Evolutionary conservation across 2,329 filamentous ascomycete species (phyloP), one percentile per base, ranked within the genome.

Genomic region (Xylaria hypoxylon): DNA sequence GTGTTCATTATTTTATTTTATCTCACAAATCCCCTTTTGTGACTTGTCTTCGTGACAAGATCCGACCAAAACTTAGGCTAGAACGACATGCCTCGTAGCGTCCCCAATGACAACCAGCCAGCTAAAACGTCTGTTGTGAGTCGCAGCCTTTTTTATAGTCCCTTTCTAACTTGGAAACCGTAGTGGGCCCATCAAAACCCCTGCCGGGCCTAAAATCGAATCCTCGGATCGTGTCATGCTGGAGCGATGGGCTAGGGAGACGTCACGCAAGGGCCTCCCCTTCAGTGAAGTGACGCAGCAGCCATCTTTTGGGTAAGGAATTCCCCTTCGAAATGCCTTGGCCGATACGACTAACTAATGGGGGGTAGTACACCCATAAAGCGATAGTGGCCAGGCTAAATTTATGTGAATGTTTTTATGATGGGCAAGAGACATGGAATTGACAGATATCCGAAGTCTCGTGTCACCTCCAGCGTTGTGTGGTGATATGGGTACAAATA

Each of bases 261-360:
- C 68, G n/a, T 63, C 68, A 45, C 71, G 72, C 10, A 64, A 68
- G 28, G 64, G 62, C 33, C 71, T 76, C 38, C 71, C 75, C 28
- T 65, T 75, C 42, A 71, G 61, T 51, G 75, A 76, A 58, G 70
- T 74, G 42, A 72, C 71, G 58, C 73, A 74, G 51, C 72, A 74
- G 55, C 59, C 62, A n/a, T 62, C 61, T 38, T 63, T 51, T 57
- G 59, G 53, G 72, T 76, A 71, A 67, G 69, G 13, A 45, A 35
- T 38, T 31, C 38, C 40, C 13, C 38, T 40, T 56, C 45, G 35
- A 51, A 45, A 52, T 50, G 24, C 56, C 17, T 55, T 61, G 19
- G 57, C 15, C 31, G 56, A 19, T 24, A 51, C 42, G 64, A 48
- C 68, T 75, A 58, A 74, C 24, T 13, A 57, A 6, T 38, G 22